A percentile compares a stretch with the other conserved stretches of the same genome.
These are phyloP conservation scores for Pezicula carpinea DNA, from an alignment of 2,329 filamentous ascomycete species.

Conservation along the genomic window DNA sequence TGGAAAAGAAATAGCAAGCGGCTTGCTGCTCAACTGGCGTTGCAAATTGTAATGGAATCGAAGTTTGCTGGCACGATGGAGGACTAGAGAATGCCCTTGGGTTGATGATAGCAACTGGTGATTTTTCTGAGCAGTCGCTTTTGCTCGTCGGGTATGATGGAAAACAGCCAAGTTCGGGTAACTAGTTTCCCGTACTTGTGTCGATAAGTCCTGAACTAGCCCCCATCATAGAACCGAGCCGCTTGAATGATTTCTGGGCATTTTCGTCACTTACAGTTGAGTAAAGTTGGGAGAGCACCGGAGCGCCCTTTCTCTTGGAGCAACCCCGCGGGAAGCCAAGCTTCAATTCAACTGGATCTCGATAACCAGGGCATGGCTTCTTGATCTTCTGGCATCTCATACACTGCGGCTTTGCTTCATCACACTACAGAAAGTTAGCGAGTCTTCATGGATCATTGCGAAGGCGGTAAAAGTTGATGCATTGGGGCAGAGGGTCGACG, in stretches of 20 bases:
- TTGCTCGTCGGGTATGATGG: no score
- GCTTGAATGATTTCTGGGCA: background rate
- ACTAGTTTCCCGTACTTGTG: no score
- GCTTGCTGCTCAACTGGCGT: slow-evolving; percentile 48
- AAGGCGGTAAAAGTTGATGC: background rate
- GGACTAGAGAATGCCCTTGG: no score
- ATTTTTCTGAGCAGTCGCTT: no score
- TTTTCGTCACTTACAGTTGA: slow-evolving; percentile 32
- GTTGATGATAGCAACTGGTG: no score
- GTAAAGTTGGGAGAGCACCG: slow-evolving; percentile 46
- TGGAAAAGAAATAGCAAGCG: slow-evolving; percentile 52
- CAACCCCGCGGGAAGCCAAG: slow-evolving; percentile 64
- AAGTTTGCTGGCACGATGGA: no score
- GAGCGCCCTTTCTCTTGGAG: slow-evolving; percentile 55
- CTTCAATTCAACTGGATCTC: slow-evolving; percentile 55
- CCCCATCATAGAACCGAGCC: background rate
- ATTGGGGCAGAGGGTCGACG: background rate
- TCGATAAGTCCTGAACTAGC: no score
- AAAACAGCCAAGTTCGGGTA: no score
- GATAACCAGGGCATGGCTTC: slow-evolving; percentile 58
- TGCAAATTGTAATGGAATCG: slow-evolving; percentile 33
- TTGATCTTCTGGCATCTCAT: slow-evolving; percentile 58
- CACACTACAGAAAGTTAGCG: slow-evolving; percentile 43
- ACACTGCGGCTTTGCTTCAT: slow-evolving; percentile 59
- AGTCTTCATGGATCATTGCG: background rate